Base-by-base conservation (phyloP, 768 basidiomycete genomes). In the Boletus pseudo-olivaceus region DNA sequence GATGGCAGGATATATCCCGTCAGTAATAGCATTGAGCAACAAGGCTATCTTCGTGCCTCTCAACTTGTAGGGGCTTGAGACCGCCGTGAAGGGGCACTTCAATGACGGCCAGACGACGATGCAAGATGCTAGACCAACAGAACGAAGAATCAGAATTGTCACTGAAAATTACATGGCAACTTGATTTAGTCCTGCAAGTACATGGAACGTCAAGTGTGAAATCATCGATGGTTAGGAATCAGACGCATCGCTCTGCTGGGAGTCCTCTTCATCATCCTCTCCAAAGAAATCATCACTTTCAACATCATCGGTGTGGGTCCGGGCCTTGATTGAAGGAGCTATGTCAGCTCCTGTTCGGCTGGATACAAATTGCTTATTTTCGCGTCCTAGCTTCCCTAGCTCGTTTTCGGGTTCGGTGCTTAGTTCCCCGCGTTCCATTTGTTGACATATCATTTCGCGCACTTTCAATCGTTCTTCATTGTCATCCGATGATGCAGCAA, bases 171-270 rank as follows among this genome's bases (percentile, higher is more conserved):
- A 19, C 19, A 19, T 8, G 23, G 30, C 33, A 10, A 29, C 30
- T 46, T 19, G 17, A 0, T 75, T 81, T 49, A 90, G 88, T 0
- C 93, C 93, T 62, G 86, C 81, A 3, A 96, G 95, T 69, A 95
- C 93, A 0, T 69, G 82, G 5, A 65, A 70, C 1, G 14, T 44
- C 11, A 34, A 26, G 26, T 43, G 29, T 29, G 17, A 33, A 47
- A 30, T 20, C 27, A 42, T 39, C 15, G 9, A 30, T 30, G 26
- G 29, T 51, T 33, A 66, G 7, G 51, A 50, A 49, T 57, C 55
- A 23, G 62, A 61, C 1, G 35, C 44, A 45, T 64, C 56, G 51
- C 58, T 57, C 43, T 62, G 52, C 34, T 51, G 47, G 47, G 56
- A 56, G 40, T 45, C 56, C 27, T 60, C 57, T 4, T 56, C 67